These are phyloP conservation scores for Hypoxylon intermedium DNA, from an alignment of 495 filamentous ascomycete species.

Conservation along the genomic window DNA sequence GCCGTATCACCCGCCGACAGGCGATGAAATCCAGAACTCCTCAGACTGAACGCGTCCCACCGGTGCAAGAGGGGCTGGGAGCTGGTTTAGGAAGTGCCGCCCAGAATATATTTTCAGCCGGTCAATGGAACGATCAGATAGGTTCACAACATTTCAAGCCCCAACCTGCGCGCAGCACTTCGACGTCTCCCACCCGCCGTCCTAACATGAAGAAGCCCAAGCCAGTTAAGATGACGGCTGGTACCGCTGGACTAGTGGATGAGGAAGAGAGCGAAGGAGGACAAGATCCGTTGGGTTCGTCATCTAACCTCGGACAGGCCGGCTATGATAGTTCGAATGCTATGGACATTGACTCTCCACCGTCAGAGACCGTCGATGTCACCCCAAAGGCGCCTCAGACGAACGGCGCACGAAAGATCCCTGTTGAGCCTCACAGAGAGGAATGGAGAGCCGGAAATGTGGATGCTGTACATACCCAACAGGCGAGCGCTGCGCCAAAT, in stretches of 20 bases:
- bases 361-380: slow-evolving; percentile 25
- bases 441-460: slow-evolving; percentile 58
- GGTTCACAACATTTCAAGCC: slow-evolving; percentile 65
- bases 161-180: slow-evolving; percentile 40
- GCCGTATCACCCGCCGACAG: slow-evolving; percentile 44
- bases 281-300: slow-evolving; percentile 14
- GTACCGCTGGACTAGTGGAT: slow-evolving; percentile 55
- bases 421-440: slow-evolving; percentile 55
- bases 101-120: slow-evolving; percentile 64
- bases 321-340: slow-evolving; percentile 51
- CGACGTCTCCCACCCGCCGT: slow-evolving; percentile 50
- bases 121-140: slow-evolving; percentile 71
- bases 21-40: slow-evolving; percentile 14
- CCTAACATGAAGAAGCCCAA: slow-evolving; percentile 47
- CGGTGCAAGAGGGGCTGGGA: slow-evolving; percentile 14
- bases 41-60: slow-evolving; percentile 10
- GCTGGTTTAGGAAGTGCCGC: slow-evolving; percentile 11
- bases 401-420: slow-evolving; percentile 50
- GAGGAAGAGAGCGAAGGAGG: slow-evolving; percentile 49
- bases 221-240: slow-evolving; percentile 53
- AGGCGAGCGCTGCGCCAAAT: slow-evolving; percentile 38
- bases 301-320: slow-evolving; percentile 13
- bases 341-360: slow-evolving; percentile 64
- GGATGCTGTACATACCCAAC: slow-evolving; percentile 36
- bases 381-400: slow-evolving; percentile 29